Evolutionary conservation across 345 rosid species (phyloP).

Genomic region (Chamaenerion angustifolium): DNA sequence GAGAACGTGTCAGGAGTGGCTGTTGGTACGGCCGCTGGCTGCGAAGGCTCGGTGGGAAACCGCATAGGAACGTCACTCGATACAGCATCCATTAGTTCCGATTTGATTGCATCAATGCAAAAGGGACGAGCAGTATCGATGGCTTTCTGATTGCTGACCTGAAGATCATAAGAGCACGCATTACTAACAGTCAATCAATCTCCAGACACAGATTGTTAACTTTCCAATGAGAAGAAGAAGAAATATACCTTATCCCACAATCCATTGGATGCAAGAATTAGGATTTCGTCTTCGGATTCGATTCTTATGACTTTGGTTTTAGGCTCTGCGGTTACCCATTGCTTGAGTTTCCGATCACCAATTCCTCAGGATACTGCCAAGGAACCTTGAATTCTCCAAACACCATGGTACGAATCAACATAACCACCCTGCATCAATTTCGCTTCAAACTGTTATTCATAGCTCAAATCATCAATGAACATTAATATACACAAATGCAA

Average conservation of each 20-base stretch:
- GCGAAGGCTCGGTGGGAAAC: slow-evolving; percentile 35
- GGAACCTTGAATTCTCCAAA: too few relatives aligned
- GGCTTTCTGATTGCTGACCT: slow-evolving; percentile 89
- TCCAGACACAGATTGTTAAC: not conserved
- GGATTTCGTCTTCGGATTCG: too few relatives aligned
- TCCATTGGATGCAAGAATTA: too few relatives aligned
- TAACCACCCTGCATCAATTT: slow-evolving; percentile 52
- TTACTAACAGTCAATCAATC: not conserved
- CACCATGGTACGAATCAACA: too few relatives aligned
- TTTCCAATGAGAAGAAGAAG: not conserved
- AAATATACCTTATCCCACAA: slow-evolving; percentile 84
- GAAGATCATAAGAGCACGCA: slow-evolving; percentile 3
- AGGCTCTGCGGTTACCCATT: too few relatives aligned
- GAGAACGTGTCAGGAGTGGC: slow-evolving; percentile 30
- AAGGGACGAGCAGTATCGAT: slow-evolving; percentile 54
- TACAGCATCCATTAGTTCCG: slow-evolving; percentile 36
- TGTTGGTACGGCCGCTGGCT: slow-evolving; percentile 31
- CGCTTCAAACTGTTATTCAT: slow-evolving; percentile 1
- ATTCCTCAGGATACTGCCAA: too few relatives aligned
- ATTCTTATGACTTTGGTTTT: too few relatives aligned
- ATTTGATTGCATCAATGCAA: slow-evolving; percentile 24
- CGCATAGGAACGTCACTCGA: slow-evolving; percentile 41
- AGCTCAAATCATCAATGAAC: not conserved
- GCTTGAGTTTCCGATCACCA: too few relatives aligned
- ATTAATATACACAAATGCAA: too few relatives aligned